phyloP scores from a whole-genome alignment of 2,329 filamentous ascomycete genomes.

The Fusarium bulbicola region DNA sequence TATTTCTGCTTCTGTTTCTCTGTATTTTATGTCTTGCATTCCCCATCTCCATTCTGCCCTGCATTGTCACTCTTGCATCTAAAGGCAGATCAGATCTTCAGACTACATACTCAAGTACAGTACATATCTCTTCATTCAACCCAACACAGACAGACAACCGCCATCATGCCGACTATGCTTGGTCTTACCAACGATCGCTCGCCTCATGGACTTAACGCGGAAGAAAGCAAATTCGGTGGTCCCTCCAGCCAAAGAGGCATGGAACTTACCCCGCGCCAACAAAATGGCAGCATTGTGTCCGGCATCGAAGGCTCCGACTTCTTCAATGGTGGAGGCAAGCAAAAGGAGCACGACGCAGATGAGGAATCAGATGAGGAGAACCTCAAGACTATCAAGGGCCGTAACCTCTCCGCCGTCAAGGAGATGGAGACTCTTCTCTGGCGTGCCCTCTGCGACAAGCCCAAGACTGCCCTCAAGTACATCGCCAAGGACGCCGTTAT shows the following conservation, averaged over 20 bases:
- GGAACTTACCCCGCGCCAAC: slow-evolving; percentile 29
- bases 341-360: slow-evolving; percentile 35
- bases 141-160: neutral
- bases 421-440: slow-evolving; percentile 45
- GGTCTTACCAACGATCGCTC: slow-evolving; percentile 41
- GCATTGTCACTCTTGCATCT: neutral
- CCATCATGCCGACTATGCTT: slow-evolving; percentile 43
- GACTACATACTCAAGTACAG: neutral
- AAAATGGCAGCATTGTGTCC: slow-evolving; percentile 29
- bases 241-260: slow-evolving; percentile 26
- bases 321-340: slow-evolving; percentile 38
- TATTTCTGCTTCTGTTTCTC: neutral
- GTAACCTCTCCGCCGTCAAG: slow-evolving; percentile 40
- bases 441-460: slow-evolving; percentile 44
- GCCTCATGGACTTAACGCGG: slow-evolving; percentile 32
- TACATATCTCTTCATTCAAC: neutral
- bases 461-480: slow-evolving; percentile 42
- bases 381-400: slow-evolving; percentile 43
- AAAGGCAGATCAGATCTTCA: slow-evolving; percentile 9
- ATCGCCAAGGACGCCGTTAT: slow-evolving; percentile 42
- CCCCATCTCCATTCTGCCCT: neutral
- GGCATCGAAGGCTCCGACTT: slow-evolving; percentile 39
- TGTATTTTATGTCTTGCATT: slow-evolving; percentile 22
- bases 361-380: slow-evolving; percentile 41
- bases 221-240: slow-evolving; percentile 26